phyloP scores from a whole-genome alignment of 176 grass and related monocot genomes.

The Otatea glauca region DNA sequence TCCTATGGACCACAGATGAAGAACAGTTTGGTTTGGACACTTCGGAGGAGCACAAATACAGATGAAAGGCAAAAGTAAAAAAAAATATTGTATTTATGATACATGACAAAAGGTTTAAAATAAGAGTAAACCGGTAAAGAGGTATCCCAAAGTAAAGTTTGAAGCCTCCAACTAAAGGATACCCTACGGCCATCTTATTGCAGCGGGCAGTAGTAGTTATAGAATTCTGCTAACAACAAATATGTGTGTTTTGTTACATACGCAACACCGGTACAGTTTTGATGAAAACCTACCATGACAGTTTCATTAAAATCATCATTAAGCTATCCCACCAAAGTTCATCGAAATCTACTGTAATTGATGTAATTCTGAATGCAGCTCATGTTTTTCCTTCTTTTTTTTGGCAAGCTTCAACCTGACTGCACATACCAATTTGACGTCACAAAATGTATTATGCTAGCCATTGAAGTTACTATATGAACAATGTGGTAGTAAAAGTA shows the following conservation, averaged over 20 bases:
- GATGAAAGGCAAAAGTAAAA: neutral
- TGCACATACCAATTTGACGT: slow-evolving; percentile 24
- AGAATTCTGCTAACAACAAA: neutral
- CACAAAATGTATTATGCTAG: slow-evolving; percentile 18
- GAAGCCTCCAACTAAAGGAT: slow-evolving; percentile 12
- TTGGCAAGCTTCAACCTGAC: slow-evolving; percentile 3
- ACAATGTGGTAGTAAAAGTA: slow-evolving; percentile 5
- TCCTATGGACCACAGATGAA: slow-evolving; percentile 52
- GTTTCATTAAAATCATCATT: slow-evolving; percentile 8
- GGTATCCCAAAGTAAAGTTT: slow-evolving; percentile 9
- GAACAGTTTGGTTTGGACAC: slow-evolving; percentile 24
- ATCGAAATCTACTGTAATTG: slow-evolving; percentile 17
- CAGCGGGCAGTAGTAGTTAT: neutral
- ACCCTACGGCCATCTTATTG: slow-evolving; percentile 1
- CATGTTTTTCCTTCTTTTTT: neutral
- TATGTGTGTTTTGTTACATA: neutral
- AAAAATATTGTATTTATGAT: neutral
- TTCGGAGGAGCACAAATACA: neutral
- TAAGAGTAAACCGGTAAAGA: slow-evolving; percentile 3
- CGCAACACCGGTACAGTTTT: neutral
- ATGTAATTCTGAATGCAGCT: slow-evolving; percentile 14
- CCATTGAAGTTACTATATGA: slow-evolving; percentile 11
- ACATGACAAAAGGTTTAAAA: neutral
- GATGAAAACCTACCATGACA: neutral
- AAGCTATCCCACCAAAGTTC: slow-evolving; percentile 1